A percentile compares a stretch with the other conserved stretches of the same genome.
phyloP scores from a whole-genome alignment of 306 rosid species.

The Dalbergia cultrata region DNA sequence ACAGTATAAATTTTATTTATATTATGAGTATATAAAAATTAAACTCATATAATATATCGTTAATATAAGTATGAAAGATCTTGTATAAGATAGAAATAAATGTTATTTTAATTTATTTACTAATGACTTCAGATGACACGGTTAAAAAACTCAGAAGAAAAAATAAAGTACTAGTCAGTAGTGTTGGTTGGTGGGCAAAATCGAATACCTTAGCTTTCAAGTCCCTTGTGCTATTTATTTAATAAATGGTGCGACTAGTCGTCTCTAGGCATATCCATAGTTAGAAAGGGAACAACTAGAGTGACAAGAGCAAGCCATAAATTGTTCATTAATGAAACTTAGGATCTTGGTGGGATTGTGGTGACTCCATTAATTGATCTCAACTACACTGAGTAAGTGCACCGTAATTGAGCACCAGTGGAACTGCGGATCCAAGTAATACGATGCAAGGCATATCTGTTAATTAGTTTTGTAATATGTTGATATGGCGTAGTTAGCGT shows the following conservation, averaged over 20 bases:
- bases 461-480: neutral
- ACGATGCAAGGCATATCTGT: too few relatives aligned
- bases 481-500: neutral
- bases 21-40: too few relatives aligned
- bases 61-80: too few relatives aligned
- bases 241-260: constrained; percentile 15
- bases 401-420: neutral
- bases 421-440: neutral
- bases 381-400: constrained; percentile 36
- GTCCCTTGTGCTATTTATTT: neutral
- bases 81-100: too few relatives aligned
- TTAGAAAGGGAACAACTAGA: neutral
- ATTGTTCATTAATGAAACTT: constrained; percentile 43
- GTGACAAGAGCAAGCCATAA: neutral
- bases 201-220: neutral
- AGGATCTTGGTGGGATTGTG: constrained; percentile 26
- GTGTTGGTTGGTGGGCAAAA: neutral
- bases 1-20: too few relatives aligned
- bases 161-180: too few relatives aligned
- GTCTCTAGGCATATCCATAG: neutral
- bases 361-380: constrained; percentile 32
- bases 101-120: neutral
- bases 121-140: neutral
- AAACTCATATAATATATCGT: neutral
- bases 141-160: neutral